Conservation (phyloP, 2,329 filamentous ascomycete genomes). For the Fusarium drepaniforme region DNA sequence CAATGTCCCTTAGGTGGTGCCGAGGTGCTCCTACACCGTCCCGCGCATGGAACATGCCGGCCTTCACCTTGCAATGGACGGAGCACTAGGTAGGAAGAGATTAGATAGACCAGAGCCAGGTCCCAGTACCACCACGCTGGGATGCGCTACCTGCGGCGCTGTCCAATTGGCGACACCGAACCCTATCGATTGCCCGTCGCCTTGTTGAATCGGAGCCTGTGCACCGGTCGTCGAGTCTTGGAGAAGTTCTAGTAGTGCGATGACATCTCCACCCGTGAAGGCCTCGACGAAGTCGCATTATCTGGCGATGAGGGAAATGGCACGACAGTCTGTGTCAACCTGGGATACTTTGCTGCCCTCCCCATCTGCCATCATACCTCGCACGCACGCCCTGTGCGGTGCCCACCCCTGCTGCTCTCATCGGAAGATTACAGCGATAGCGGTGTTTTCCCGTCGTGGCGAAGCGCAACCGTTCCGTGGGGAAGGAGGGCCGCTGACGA, state of each 20-base stretch:
- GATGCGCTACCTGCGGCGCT: constrained; percentile 27
- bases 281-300: constrained; percentile 30
- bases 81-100: constrained; percentile 18
- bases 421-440: constrained; percentile 8
- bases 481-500: constrained; percentile 15
- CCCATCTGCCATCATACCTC: not conserved
- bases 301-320: constrained; percentile 20
- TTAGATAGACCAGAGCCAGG: constrained; percentile 30
- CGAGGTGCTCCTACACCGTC: constrained; percentile 12
- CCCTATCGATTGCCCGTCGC: constrained; percentile 24
- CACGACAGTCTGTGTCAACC: constrained; percentile 29
- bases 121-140: constrained; percentile 35
- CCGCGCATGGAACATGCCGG: constrained; percentile 30
- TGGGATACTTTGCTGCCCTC: constrained; percentile 8
- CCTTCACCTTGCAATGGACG: constrained; percentile 10
- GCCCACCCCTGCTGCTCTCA: not conserved
- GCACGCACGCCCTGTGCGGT: not conserved
- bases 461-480: constrained; percentile 17
- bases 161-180: constrained; percentile 32
- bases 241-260: constrained; percentile 20
- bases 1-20: constrained; percentile 6
- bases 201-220: constrained; percentile 11
- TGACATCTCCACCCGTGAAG: constrained; percentile 25
- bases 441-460: constrained; percentile 16
- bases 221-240: constrained; percentile 3